Percentiles rank a stretch among this genome's conserved stretches.
phyloP scores from a whole-genome alignment of 306 rosid genomes.

The Fagus crenata region DNA sequence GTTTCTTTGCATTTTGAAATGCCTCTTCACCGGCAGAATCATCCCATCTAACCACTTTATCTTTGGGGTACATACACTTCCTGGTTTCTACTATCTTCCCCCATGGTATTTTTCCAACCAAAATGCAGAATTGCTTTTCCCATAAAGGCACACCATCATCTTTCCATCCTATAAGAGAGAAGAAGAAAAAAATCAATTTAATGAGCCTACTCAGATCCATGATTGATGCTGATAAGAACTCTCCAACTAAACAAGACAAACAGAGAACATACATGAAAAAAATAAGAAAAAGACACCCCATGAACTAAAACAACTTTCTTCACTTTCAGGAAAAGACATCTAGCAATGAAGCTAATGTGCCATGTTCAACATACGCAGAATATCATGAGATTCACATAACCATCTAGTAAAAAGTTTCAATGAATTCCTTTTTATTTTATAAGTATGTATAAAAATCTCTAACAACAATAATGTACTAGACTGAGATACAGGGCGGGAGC shows the following conservation, averaged over 20 bases:
- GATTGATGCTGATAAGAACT: not conserved
- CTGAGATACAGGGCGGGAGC: slow-evolving; percentile 6
- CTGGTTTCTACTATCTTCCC: slow-evolving; percentile 66
- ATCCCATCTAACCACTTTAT: slow-evolving; percentile 58
- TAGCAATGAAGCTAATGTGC: not conserved
- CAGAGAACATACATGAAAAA: not conserved
- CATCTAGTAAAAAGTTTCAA: not conserved
- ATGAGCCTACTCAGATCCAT: not conserved
- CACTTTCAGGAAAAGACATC: slow-evolving; percentile 10
- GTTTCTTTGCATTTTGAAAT: slow-evolving; percentile 67
- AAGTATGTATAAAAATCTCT: not conserved
- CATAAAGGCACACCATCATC: slow-evolving; percentile 83
- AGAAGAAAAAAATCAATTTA: not conserved
- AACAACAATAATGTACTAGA: slow-evolving; percentile 9
- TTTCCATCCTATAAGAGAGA: slow-evolving; percentile 35
- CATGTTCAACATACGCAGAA: slow-evolving; percentile 7
- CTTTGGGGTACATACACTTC: slow-evolving; percentile 41
- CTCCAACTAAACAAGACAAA: not conserved
- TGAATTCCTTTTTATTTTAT: too few relatives aligned
- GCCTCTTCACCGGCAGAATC: slow-evolving; percentile 80
- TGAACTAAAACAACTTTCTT: not conserved
- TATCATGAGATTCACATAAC: not conserved
- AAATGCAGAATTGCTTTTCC: slow-evolving; percentile 77
- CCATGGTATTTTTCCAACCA: slow-evolving; percentile 69
- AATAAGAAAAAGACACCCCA: slow-evolving; percentile 15